Percentiles rank a stretch among this genome's conserved stretches.
Evolutionary conservation across 306 rosid species (phyloP).

Genomic region (Phaseolus lunatus): DNA sequence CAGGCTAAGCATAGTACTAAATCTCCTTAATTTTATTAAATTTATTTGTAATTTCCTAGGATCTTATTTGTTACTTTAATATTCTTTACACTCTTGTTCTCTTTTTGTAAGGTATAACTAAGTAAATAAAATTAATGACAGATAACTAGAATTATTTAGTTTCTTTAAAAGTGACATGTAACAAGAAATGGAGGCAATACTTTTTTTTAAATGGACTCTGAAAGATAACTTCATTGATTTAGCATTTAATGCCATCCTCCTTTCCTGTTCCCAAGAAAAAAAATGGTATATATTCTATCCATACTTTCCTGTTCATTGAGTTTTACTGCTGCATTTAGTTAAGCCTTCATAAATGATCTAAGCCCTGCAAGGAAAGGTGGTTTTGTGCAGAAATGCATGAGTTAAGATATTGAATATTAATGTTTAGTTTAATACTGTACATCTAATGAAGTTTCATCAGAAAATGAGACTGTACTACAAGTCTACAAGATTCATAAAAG

Average conservation of each 20-base stretch:
- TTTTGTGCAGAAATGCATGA: neutral
- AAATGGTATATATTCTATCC: conserved; percentile 6
- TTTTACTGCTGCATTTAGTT: conserved; percentile 17
- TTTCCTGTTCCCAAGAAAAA: neutral
- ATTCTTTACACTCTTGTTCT: neutral
- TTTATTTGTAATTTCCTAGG: neutral
- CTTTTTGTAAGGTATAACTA: neutral
- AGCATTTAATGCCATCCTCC: conserved; percentile 6
- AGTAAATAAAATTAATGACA: neutral
- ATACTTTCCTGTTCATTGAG: neutral
- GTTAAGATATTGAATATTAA: neutral
- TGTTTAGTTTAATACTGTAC: neutral
- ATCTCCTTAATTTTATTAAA: neutral
- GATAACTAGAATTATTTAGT: neutral
- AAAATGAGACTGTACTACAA: conserved; percentile 3
- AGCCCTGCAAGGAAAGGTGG: neutral
- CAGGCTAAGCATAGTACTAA: neutral
- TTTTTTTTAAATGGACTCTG: neutral
- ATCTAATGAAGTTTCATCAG: neutral
- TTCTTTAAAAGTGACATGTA: neutral
- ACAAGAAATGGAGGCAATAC: neutral
- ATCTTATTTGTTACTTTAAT: neutral
- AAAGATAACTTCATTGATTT: conserved; percentile 16
- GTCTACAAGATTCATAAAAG: neutral
- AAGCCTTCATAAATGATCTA: conserved; percentile 1